Percentiles rank a stretch among this genome's conserved stretches.
Conservation (phyloP, 1,284 basidiomycete species). For the Puccinia novopanici region DNA sequence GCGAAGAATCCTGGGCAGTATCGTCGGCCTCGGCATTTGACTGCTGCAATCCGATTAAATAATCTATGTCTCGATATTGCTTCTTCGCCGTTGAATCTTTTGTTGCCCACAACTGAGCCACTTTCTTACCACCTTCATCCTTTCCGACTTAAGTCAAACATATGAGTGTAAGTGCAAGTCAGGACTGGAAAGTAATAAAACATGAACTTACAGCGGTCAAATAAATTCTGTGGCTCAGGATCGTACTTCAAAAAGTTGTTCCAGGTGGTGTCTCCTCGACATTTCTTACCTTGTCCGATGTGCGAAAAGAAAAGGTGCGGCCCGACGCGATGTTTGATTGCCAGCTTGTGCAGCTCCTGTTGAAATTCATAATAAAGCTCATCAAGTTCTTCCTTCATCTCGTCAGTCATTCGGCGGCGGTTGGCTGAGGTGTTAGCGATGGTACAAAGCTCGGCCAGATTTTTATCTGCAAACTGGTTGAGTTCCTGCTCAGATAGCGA, state of each 20-base stretch:
- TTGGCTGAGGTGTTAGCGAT: background rate
- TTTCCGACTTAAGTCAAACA: background rate
- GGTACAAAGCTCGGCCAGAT: background rate
- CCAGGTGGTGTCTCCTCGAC: background rate
- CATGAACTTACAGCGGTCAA: background rate
- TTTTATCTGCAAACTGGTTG: background rate
- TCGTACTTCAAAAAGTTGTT: background rate
- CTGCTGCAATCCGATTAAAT: background rate
- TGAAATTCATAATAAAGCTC: background rate
- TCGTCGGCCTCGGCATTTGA: background rate
- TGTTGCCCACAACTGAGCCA: background rate
- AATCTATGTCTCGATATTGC: background rate
- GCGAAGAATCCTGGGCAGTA: background rate
- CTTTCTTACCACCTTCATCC: background rate
- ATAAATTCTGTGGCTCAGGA: background rate
- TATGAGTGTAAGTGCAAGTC: background rate
- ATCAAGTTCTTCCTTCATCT: background rate
- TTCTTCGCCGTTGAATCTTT: background rate
- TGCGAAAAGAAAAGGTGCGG: background rate
- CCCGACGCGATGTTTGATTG: background rate
- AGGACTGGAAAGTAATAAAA: background rate
- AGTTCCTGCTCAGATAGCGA: background rate
- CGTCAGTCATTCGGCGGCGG: background rate
- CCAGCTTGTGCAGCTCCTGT: background rate
- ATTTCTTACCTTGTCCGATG: background rate